These are phyloP conservation scores for Mycosphaerella sp. DNA, from an alignment of 2,329 filamentous ascomycete species.

Conservation along the genomic window DNA sequence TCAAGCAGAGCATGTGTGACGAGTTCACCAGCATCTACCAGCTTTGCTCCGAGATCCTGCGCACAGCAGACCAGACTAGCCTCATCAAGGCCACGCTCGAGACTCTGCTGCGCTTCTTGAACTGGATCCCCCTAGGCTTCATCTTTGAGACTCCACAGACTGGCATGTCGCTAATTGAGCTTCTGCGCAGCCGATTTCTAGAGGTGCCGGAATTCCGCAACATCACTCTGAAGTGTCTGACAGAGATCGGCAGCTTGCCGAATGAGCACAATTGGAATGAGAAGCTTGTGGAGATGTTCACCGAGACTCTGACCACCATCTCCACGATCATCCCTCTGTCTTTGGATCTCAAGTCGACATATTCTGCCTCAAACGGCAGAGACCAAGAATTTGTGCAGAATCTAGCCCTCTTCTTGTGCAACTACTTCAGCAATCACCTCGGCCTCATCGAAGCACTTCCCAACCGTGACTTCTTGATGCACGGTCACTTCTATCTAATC, in stretches of 20 bases:
- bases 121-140: constrained; percentile 98
- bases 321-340: constrained; percentile 87
- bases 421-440: constrained; percentile 92
- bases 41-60: constrained; percentile 91
- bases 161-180: constrained; percentile 70
- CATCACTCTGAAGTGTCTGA: constrained; percentile 91
- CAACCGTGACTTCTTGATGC: constrained; percentile 88
- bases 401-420: constrained; percentile 88
- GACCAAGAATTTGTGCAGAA: constrained; percentile 99
- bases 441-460: constrained; percentile 92
- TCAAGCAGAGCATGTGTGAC: constrained; percentile 98
- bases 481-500: constrained; percentile 97
- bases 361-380: constrained; percentile 80
- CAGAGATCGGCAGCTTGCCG: constrained; percentile 91
- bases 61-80: constrained; percentile 78
- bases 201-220: constrained; percentile 94
- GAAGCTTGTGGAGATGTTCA: constrained; percentile 97
- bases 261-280: constrained; percentile 86
- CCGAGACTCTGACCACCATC: constrained; percentile 87
- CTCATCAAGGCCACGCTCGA: constrained; percentile 95
- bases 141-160: constrained; percentile 84
- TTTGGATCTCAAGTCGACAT: constrained; percentile 85
- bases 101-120: constrained; percentile 90
- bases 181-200: constrained; percentile 83
- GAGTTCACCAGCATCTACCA: constrained; percentile 99